Base-by-base conservation (phyloP, 305 asterid genomes). In the Solanum hybrid region DNA sequence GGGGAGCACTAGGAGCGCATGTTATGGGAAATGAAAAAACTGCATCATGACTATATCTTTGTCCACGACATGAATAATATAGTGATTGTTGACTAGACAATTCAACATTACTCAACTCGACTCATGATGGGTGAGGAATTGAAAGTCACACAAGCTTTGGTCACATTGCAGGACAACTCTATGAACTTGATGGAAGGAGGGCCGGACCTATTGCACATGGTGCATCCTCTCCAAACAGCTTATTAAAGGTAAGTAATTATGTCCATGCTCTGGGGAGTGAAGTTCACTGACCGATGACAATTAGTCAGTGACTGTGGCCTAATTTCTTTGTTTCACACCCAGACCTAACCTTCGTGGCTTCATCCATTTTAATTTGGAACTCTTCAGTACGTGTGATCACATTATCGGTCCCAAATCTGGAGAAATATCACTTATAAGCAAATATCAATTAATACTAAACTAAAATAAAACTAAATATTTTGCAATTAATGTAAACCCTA, bases 161-260 rank as follows among this genome's bases (percentile, higher is more conserved):
- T 51, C 29, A 10, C 29, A 13, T 45, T 72, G 91, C 93, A 97
- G 99, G 98, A 33, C 92, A 95, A 91, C 95, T 97, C 22, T 96
- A 93, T 72, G 99, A 97, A 94, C 98, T 97, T 84, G 99, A 96
- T 78, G 99, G 99, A 91, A 93, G 98, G 94, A 95, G 91, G 93
- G 93, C 96, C 0, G 98, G 95, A 81, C 98, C 99, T 80, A 92
- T 97, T 89, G 90, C 96, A 68, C 99, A 96, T 27, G 99, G 99
- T 22, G 89, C 98, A 89, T 95, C 99, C 84, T 94, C 99, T 80
- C 87, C 97, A 51, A 36, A 72, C 93, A 94, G 93, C 88, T 76
- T 97, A 91, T 90, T 97, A 79, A 93, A 93, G 96, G 99, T 96
- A 81, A 86, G 41, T 38, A 65, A 32, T 7, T 61, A 51, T 34